Conservation (phyloP, 2,329 filamentous ascomycete genomes). For the Xylaria sp. region DNA sequence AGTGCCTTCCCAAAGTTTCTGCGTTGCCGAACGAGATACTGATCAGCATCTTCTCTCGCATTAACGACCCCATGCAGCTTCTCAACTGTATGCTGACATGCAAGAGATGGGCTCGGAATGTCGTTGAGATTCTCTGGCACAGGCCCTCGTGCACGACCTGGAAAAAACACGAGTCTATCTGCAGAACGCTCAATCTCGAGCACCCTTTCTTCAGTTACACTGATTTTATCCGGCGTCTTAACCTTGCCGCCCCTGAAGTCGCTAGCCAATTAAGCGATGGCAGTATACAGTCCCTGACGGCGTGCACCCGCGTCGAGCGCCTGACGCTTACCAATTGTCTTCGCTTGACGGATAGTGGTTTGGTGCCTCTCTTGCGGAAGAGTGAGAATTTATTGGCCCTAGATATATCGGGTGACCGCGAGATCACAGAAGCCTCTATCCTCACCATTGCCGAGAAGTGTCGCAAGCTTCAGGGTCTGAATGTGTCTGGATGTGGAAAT, state of each 20-base stretch:
- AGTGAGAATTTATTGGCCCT: conserved; percentile 80
- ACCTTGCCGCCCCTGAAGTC: conserved; percentile 68
- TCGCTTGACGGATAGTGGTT: conserved; percentile 74
- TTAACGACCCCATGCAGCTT: conserved; percentile 70
- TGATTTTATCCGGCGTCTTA: conserved; percentile 86
- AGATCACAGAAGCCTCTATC: conserved; percentile 40
- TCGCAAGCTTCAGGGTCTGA: conserved; percentile 79
- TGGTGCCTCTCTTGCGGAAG: conserved; percentile 71
- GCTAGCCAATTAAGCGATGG: conserved; percentile 76
- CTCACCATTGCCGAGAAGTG: conserved; percentile 74
- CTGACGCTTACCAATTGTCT: conserved; percentile 88
- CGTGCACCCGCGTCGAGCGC: conserved; percentile 87
- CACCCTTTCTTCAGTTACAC: conserved; percentile 84
- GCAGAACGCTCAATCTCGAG: conserved; percentile 64
- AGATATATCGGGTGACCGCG: conserved; percentile 76
- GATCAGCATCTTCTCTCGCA: conserved; percentile 84
- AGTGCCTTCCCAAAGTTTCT: conserved; percentile 71
- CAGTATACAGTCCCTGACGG: conserved; percentile 72
- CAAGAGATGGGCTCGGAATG: conserved; percentile 86
- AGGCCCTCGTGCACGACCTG: conserved; percentile 85
- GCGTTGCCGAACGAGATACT: conserved; percentile 89
- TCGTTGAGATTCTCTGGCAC: conserved; percentile 92
- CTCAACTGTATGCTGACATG: conserved; percentile 90
- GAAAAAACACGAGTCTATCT: conserved; percentile 74
- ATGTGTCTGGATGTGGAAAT: conserved; percentile 79